A percentile compares a stretch with the other conserved stretches of the same genome.
Conservation (phyloP, 768 basidiomycete species). For the Panaeolus cyanescens region DNA sequence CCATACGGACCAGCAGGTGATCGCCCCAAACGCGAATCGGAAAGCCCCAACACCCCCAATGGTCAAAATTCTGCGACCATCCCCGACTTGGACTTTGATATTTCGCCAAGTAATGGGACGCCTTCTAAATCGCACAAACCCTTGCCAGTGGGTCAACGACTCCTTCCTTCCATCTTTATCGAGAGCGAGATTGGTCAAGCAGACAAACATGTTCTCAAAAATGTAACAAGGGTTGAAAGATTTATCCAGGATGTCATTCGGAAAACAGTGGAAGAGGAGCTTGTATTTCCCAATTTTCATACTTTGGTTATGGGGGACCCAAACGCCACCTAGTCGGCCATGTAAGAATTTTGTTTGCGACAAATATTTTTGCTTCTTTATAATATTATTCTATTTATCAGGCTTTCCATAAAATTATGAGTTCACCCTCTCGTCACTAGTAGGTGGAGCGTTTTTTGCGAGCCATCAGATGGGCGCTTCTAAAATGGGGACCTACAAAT, state of each 20-base stretch:
- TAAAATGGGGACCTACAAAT: too few species aligned
- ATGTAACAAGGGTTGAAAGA: constrained; percentile 91
- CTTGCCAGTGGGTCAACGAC: constrained; percentile 76
- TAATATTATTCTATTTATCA: too few species aligned
- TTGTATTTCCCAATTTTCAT: constrained; percentile 96
- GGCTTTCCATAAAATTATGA: too few species aligned
- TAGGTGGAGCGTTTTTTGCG: too few species aligned
- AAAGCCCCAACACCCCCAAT: constrained; percentile 18
- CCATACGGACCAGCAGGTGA: constrained; percentile 76
- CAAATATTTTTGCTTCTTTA: too few species aligned
- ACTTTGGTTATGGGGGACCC: constrained; percentile 61
- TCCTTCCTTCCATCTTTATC: constrained; percentile 86
- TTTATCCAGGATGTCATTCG: constrained; percentile 96
- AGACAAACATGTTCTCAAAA: constrained; percentile 94
- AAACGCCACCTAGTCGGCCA: not conserved
- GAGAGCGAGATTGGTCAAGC: constrained; percentile 97
- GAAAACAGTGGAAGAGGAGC: constrained; percentile 93
- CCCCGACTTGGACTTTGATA: constrained; percentile 61
- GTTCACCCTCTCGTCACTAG: too few species aligned
- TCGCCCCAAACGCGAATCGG: constrained; percentile 50
- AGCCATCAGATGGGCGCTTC: too few species aligned
- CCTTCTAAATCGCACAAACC: constrained; percentile 58
- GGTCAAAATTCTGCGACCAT: constrained; percentile 41
- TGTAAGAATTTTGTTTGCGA: not conserved
- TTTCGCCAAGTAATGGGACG: constrained; percentile 35